These are phyloP conservation scores for Diplodia mutila DNA, from an alignment of 2,329 filamentous ascomycete genomes.

Conservation along the genomic window DNA sequence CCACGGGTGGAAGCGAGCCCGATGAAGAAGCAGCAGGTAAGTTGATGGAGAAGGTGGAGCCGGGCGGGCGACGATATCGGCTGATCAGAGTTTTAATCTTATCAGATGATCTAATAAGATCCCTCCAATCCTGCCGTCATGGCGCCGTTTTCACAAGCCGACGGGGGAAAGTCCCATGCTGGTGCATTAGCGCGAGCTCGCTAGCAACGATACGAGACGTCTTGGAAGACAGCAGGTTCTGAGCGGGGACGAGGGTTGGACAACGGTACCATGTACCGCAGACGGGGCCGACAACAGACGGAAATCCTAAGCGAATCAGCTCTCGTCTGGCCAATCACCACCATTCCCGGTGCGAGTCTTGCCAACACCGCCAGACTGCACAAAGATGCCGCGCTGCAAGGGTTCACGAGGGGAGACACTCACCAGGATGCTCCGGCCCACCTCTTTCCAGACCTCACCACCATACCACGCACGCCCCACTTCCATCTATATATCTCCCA, in stretches of 20 bases:
- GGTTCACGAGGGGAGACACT: neutral
- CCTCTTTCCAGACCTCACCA: neutral
- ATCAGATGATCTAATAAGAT: slow-evolving; percentile 25
- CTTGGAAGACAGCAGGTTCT: neutral
- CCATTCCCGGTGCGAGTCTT: neutral
- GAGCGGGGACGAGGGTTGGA: neutral
- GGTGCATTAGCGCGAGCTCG: neutral
- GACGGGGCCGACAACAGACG: neutral
- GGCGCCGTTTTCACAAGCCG: neutral
- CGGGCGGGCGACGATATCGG: slow-evolving; percentile 22
- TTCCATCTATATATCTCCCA: neutral
- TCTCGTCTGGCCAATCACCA: slow-evolving; percentile 6
- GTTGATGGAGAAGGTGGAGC: neutral
- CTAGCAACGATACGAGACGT: neutral
- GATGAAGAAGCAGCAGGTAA: neutral
- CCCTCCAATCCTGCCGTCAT: neutral
- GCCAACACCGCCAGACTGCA: slow-evolving; percentile 4
- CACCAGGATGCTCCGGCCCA: neutral
- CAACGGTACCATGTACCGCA: neutral
- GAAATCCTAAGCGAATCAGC: slow-evolving; percentile 17
- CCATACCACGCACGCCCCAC: too few relatives aligned
- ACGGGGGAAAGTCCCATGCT: neutral
- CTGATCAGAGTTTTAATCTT: slow-evolving; percentile 18
- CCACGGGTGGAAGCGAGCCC: neutral
- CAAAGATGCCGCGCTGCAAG: neutral